phyloP scores from a whole-genome alignment of 257 asterid species.

The Coffea canephora region DNA sequence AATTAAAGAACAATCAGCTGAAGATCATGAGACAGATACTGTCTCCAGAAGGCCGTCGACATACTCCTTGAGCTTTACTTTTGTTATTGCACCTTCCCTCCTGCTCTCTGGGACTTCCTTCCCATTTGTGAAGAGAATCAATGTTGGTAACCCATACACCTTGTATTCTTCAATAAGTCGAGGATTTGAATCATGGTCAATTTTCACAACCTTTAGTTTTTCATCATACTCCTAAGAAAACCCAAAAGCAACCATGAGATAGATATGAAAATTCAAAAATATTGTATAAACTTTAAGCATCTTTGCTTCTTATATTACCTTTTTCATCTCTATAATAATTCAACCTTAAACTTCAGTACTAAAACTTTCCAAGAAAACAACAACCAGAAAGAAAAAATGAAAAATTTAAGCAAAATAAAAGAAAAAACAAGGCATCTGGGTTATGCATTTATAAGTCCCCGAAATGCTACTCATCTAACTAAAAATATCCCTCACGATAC shows the following conservation, averaged over 20 bases:
- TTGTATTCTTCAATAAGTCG: slow-evolving; percentile 71
- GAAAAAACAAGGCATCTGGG: too few relatives aligned
- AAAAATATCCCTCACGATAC: too few relatives aligned
- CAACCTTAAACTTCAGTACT: not conserved
- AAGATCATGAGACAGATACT: slow-evolving; percentile 38
- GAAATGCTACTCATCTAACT: too few relatives aligned
- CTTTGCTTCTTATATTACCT: not conserved
- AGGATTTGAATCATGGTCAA: slow-evolving; percentile 82
- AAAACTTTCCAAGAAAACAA: not conserved
- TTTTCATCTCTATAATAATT: not conserved
- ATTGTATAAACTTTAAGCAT: not conserved
- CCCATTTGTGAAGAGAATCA: slow-evolving; percentile 73
- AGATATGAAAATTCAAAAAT: not conserved
- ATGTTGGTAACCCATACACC: slow-evolving; percentile 80
- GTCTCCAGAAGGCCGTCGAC: slow-evolving; percentile 57
- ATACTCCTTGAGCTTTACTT: slow-evolving; percentile 65
- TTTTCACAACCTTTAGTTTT: slow-evolving; percentile 65
- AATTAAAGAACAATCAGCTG: not conserved
- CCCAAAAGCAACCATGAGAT: not conserved
- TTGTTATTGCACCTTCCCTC: slow-evolving; percentile 84
- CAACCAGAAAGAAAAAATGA: too few relatives aligned
- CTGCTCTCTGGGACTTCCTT: slow-evolving; percentile 70
- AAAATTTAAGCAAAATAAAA: too few relatives aligned
- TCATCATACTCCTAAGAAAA: slow-evolving; percentile 62
- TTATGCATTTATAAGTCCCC: too few relatives aligned